Evolutionary conservation across 208 protist genomes (phyloP).

Genomic region (Crithidia expoeki): DNA sequence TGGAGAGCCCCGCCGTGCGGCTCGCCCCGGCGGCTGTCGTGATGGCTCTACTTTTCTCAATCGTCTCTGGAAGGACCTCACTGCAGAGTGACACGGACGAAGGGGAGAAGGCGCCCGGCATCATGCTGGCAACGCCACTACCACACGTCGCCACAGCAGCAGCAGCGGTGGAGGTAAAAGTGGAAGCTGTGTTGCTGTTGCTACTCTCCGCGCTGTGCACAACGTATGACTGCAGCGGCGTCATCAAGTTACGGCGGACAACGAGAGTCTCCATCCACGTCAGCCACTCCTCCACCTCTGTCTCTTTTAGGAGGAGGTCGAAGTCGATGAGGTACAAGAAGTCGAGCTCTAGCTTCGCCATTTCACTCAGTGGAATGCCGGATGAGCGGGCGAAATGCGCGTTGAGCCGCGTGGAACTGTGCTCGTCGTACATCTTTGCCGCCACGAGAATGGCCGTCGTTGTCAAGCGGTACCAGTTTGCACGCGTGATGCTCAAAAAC

Average conservation of each 20-base stretch:
- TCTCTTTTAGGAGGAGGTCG: conserved; percentile 71
- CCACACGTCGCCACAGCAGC: not conserved
- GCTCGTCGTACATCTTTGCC: conserved; percentile 89
- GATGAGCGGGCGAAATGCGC: conserved; percentile 55
- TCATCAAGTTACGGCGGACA: conserved; percentile 46
- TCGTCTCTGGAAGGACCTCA: not conserved
- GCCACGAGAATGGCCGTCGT: conserved; percentile 72
- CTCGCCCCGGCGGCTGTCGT: conserved; percentile 14
- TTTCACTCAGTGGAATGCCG: conserved; percentile 59
- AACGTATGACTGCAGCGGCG: conserved; percentile 63
- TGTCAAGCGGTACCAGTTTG: conserved; percentile 84
- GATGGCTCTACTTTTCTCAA: not conserved
- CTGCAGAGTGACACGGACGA: not conserved
- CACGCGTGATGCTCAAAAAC: conserved; percentile 56
- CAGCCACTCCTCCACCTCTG: conserved; percentile 75
- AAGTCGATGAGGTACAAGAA: conserved; percentile 90
- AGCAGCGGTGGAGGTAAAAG: not conserved
- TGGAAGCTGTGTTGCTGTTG: conserved; percentile 12
- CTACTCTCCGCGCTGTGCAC: conserved; percentile 25
- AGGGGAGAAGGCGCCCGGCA: not conserved
- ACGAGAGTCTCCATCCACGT: conserved; percentile 81
- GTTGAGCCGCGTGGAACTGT: conserved; percentile 57
- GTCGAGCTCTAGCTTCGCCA: conserved; percentile 77
- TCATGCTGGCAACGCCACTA: not conserved
- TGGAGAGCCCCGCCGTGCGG: conserved; percentile 15